Percentiles rank a stretch among this genome's conserved stretches.
phyloP scores from a whole-genome alignment of 177 flowering plant species.

The Vitis hybrid region DNA sequence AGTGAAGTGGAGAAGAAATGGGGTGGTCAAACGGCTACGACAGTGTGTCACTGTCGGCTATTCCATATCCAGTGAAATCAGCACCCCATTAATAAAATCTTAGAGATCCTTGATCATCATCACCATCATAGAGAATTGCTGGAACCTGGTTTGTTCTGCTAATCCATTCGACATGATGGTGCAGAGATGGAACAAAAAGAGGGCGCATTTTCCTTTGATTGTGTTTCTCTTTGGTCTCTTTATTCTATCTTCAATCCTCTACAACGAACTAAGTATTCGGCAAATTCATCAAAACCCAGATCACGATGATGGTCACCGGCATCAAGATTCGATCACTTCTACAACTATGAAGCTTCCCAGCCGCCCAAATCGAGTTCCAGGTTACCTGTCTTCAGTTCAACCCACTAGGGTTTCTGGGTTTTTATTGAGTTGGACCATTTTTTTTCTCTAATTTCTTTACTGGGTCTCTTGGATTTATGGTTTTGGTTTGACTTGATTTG shows the following conservation, averaged over 20 bases:
- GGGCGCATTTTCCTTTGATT: constrained; percentile 50
- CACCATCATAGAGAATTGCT: neutral
- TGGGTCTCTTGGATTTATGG: constrained; percentile 5
- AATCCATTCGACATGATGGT: constrained; percentile 21
- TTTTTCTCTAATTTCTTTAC: neutral
- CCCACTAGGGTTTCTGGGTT: neutral
- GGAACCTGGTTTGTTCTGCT: neutral
- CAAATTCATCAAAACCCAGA: constrained; percentile 41
- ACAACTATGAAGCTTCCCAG: constrained; percentile 28
- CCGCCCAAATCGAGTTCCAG: constrained; percentile 24
- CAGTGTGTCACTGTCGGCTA: no score
- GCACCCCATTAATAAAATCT: no score
- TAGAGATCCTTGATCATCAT: no score
- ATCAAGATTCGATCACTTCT: constrained; percentile 22
- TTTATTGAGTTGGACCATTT: no score
- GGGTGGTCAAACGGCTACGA: no score
- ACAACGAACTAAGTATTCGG: constrained; percentile 56
- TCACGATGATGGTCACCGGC: constrained; percentile 7
- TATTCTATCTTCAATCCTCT: constrained; percentile 50
- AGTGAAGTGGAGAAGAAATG: no score
- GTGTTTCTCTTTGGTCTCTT: constrained; percentile 47
- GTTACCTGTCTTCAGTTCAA: constrained; percentile 22
- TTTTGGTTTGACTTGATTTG: constrained; percentile 6
- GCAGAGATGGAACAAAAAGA: constrained; percentile 73
- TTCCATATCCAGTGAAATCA: no score